Evolutionary conservation across 306 rosid species (phyloP).

Genomic region (Gleditsia sinensis): DNA sequence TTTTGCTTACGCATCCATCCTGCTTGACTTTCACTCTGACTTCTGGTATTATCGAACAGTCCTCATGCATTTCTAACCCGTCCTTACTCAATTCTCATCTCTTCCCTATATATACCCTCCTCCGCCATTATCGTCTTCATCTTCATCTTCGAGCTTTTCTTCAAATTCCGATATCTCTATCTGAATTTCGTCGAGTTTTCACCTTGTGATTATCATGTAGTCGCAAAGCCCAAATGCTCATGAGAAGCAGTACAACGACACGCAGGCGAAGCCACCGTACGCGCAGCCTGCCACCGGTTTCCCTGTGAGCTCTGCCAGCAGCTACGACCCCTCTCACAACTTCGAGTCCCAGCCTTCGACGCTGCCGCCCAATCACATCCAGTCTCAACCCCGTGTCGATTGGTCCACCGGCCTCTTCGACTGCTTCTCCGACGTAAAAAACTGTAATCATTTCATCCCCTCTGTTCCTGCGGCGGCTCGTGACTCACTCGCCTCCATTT

Average conservation of each 20-base stretch:
- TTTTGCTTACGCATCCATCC: background rate
- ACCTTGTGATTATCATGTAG: constrained; percentile 20
- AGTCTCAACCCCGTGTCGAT: constrained; percentile 14
- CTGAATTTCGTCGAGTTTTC: too few relatives aligned
- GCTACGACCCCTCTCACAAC: background rate
- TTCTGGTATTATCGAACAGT: background rate
- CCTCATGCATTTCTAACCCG: background rate
- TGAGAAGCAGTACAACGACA: background rate
- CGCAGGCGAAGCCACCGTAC: background rate
- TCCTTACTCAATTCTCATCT: background rate
- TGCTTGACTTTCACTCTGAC: background rate
- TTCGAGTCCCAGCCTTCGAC: background rate
- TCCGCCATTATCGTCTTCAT: background rate
- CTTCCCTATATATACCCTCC: background rate
- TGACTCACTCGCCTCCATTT: background rate
- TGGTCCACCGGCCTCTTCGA: constrained; percentile 73
- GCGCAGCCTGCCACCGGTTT: constrained; percentile 21
- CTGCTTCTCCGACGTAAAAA: constrained; percentile 51
- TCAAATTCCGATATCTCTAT: too few relatives aligned
- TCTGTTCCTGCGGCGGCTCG: background rate
- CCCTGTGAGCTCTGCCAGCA: constrained; percentile 20
- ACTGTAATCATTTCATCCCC: constrained; percentile 39
- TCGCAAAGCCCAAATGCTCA: background rate
- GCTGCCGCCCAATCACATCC: background rate
- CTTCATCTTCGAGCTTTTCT: background rate